Evolutionary conservation across 257 asterid species (phyloP), one percentile per base, ranked within the genome.

Genomic region (Perilla frutescens): DNA sequence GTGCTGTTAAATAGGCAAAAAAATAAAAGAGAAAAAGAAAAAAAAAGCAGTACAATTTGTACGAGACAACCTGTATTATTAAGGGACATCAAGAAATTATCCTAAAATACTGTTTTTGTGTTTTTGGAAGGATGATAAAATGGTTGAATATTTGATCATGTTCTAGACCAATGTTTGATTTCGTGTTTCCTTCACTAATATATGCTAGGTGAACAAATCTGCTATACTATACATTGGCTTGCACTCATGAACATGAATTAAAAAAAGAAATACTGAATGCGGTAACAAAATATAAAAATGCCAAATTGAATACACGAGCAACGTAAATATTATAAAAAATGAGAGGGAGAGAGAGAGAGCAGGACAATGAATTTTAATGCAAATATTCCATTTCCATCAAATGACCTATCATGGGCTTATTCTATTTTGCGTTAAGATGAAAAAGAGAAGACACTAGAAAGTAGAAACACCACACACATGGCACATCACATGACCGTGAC

Each of bases 361-460:
- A 71, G 29, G 85, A 83, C 83, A 83, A 34, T 49, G 62, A 62
- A 49, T 50, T 51, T 84, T 34, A 81, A 81, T 84, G 85, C 80
- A 70, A 84, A 84, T 64, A 82, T 78, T 77, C 85, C 73, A 29
- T 68, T 78, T 80, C 85, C 76, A 29, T 68, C 53, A 49, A 51
- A 62, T 47, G 88, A 81, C 84, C n/a, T 31, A 31, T 76, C 67
- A 68, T 75, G 80, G 80, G 63, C 51, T 64, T 58, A 62, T 79
- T 73, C 86, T 67, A 58, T 77, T 73, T 85, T 58, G 59, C 65
- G 79, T 60, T 13, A 20, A 29, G 13, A 58, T 82, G 76, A 55
- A 79, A 75, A 40, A 62, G 76, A 84, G 75, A 80, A 74, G 44
- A 65, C 82, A 60, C 64, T 53, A 40, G 45, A 68, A 64, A 40